These are phyloP conservation scores for Niebla homalea DNA, from an alignment of 495 filamentous ascomycete genomes.

Conservation along the genomic window DNA sequence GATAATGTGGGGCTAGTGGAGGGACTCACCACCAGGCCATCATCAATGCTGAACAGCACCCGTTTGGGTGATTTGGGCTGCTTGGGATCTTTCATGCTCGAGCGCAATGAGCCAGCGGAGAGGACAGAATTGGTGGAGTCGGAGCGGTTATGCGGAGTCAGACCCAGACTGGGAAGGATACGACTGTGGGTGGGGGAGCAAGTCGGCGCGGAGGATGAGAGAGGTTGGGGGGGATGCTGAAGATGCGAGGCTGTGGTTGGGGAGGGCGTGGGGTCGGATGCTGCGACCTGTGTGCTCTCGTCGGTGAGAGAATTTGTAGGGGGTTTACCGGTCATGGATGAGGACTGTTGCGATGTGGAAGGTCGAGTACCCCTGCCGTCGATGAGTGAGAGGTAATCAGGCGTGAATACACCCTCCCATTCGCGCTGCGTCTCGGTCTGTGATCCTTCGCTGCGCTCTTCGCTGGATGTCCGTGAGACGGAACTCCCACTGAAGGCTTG, in stretches of 20 bases:
- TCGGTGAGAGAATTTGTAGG: neutral
- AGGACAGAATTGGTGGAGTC: slow-evolving; percentile 12
- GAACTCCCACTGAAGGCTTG: slow-evolving; percentile 1
- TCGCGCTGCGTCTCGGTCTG: slow-evolving; percentile 41
- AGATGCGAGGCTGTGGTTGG: slow-evolving; percentile 3
- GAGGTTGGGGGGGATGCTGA: neutral
- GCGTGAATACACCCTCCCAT: slow-evolving; percentile 47
- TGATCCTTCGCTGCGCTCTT: neutral
- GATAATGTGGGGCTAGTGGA: slow-evolving; percentile 4
- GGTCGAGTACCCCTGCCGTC: slow-evolving; percentile 33
- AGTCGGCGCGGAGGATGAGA: slow-evolving; percentile 10
- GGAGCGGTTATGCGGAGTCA: slow-evolving; percentile 3
- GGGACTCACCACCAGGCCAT: slow-evolving; percentile 13
- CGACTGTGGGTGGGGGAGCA: slow-evolving; percentile 7
- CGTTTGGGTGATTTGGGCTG: slow-evolving; percentile 17
- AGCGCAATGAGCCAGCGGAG: slow-evolving; percentile 11
- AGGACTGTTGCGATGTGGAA: slow-evolving; percentile 8
- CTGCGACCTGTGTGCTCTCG: slow-evolving; percentile 3
- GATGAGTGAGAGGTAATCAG: slow-evolving; percentile 44
- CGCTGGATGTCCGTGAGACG: neutral
- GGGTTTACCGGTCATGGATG: neutral
- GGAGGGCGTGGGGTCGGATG: slow-evolving; percentile 6
- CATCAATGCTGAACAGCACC: slow-evolving; percentile 16
- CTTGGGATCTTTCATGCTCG: slow-evolving; percentile 16
- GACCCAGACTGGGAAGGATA: too few relatives aligned